Evolutionary conservation across 2,329 filamentous ascomycete genomes (phyloP), one percentile per base, ranked within the genome.

Genomic region (Penicillium sp.): DNA sequence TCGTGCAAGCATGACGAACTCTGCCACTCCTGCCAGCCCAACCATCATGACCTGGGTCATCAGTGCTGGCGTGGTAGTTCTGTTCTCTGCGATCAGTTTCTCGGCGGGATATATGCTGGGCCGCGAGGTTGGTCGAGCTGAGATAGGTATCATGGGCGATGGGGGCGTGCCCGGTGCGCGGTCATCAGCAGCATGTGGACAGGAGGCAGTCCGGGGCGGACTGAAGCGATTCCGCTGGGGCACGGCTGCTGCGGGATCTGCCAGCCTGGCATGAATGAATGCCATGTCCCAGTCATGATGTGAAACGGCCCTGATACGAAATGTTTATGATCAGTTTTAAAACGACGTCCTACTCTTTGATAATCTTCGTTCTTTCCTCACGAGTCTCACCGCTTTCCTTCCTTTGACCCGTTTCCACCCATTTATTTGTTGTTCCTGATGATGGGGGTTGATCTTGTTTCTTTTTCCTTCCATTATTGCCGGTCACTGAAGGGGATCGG

Each of bases 31-130:
- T 5, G 70, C 79, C 41, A 77, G 71, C 20, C 80, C 80, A 0
- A 83, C 80, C 0, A 64, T 83, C 7, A 74, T 83, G 50, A 82
- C 80, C 0, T 84, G 80, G 80, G 76, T 83, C 4, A 75, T 83
- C 32, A 80, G 78, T 33, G 80, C 80, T 0, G 79, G 80, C 2
- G 79, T 83, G 13, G 77, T 83, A 2, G 77, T 83, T 2, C 69
- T 83, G 0, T 75, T 83, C 39, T 80, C 77, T 11, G 80, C 80
- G 2, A 74, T 83, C 46, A 80, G 78, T 51, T 84, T 83, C 59
- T 78, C 77, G 1, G 80, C 80, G 3, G 80, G 80, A 1, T 83
- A 83, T 53, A 75, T 77, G 10, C 69, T 81, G 10, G 80, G 80
- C 8, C 73, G 73, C 39, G 79, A 83, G 48, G 72, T 77, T 4